Percentiles rank a stretch among this genome's conserved stretches.
Conservation (phyloP, 257 asterid species). For the Nicotiana tomentosiformis region DNA sequence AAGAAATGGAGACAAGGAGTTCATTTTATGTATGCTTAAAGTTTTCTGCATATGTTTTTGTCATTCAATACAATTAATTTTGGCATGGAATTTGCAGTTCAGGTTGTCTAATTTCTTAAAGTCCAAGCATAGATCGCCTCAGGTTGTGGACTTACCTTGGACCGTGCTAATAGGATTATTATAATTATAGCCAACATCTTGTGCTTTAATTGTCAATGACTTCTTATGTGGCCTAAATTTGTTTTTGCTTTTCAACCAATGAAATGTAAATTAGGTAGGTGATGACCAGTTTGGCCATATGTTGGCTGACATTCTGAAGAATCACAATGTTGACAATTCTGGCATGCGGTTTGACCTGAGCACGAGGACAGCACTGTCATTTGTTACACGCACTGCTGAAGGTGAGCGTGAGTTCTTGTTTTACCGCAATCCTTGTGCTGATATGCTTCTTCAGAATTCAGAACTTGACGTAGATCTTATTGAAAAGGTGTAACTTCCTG, state of each 20-base stretch:
- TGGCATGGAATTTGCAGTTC: no score
- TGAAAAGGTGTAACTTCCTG: conserved; percentile 46
- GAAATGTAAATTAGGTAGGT: conserved; percentile 56
- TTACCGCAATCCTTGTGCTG: conserved; percentile 90
- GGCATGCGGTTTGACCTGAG: conserved; percentile 69
- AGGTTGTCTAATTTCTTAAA: no score
- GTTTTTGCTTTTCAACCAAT: neutral
- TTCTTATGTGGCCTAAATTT: neutral
- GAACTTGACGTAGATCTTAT: conserved; percentile 66
- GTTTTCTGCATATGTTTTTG: no score
- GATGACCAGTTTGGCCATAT: conserved; percentile 80
- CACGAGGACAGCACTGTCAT: conserved; percentile 88
- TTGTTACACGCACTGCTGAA: conserved; percentile 72
- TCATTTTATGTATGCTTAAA: no score
- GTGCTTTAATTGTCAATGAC: neutral
- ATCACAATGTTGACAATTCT: conserved; percentile 66
- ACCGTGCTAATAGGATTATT: neutral
- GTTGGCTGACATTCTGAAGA: conserved; percentile 69
- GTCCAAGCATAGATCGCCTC: no score
- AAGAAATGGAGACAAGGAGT: no score
- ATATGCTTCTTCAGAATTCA: conserved; percentile 66
- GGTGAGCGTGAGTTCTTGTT: conserved; percentile 97
- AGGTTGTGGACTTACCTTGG: neutral
- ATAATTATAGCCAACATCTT: no score
- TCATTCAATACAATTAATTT: no score